phyloP scores from a whole-genome alignment of 306 rosid species.

The Sphenostylis stenocarpa region DNA sequence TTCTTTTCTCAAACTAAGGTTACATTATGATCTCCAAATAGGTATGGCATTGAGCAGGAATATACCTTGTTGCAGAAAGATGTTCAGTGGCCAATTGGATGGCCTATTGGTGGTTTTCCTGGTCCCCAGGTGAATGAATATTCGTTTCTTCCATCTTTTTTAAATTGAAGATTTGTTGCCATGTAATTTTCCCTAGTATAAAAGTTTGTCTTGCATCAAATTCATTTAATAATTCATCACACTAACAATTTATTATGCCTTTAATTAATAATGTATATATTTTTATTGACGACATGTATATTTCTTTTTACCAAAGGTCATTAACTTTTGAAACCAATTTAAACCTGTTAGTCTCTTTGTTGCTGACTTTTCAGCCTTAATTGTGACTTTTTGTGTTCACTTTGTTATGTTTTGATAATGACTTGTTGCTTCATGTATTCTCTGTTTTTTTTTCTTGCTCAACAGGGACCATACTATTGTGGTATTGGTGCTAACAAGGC shows the following conservation, averaged over 20 bases:
- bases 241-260: not conserved
- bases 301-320: not conserved
- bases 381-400: not conserved
- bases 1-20: not conserved
- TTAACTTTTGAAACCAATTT: not conserved
- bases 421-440: not conserved
- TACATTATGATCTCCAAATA: conserved; percentile 33
- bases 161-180: not conserved
- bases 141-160: not conserved
- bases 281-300: not conserved
- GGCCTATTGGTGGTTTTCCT: conserved; percentile 90
- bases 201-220: not conserved
- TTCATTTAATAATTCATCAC: not conserved
- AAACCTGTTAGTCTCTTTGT: not conserved
- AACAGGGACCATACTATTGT: conserved; percentile 92
- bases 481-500: conserved; percentile 84
- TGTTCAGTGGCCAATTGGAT: conserved; percentile 78
- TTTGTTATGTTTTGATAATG: not conserved
- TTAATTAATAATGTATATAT: not conserved
- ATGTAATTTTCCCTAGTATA: not conserved
- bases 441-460: not conserved
- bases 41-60: conserved; percentile 96
- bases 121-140: conserved; percentile 73
- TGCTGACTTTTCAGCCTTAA: not conserved
- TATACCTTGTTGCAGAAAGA: conserved; percentile 90